These are phyloP conservation scores for Gleditsia sinensis DNA, from an alignment of 306 rosid species.

Conservation along the genomic window DNA sequence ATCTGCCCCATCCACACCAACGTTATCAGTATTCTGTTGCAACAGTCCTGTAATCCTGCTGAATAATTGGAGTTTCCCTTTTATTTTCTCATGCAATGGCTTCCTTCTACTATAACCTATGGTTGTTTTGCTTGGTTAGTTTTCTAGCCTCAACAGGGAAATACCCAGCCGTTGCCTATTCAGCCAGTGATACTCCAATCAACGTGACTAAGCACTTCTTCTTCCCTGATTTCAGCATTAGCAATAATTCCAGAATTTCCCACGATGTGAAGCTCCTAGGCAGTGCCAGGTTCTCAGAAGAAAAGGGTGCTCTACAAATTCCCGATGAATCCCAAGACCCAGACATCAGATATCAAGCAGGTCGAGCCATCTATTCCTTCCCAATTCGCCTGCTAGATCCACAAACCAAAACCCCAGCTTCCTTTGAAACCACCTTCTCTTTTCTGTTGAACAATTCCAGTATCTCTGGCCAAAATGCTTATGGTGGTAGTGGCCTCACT, in stretches of 20 bases:
- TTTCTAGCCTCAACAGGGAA: conserved; percentile 16
- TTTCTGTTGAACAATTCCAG: conserved; percentile 57
- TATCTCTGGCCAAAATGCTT: conserved; percentile 1
- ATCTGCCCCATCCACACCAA: background rate
- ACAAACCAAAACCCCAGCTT: conserved; percentile 58
- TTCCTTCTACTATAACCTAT: conserved; percentile 30
- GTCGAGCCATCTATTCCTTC: conserved; percentile 69
- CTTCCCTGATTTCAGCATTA: conserved; percentile 58
- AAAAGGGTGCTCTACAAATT: conserved; percentile 58
- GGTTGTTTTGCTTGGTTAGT: conserved; percentile 21
- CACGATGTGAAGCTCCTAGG: conserved; percentile 72
- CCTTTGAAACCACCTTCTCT: conserved; percentile 65
- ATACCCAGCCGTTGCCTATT: conserved; percentile 25
- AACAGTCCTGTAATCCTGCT: background rate
- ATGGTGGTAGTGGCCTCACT: conserved; percentile 75
- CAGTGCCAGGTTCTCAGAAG: conserved; percentile 59
- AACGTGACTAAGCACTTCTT: conserved; percentile 59
- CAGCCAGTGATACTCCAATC: conserved; percentile 47
- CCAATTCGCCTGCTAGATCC: conserved; percentile 70
- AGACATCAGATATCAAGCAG: conserved; percentile 65
- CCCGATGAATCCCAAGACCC: conserved; percentile 55
- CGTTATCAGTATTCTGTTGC: background rate
- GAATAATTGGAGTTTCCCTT: conserved; percentile 7
- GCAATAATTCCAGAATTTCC: conserved; percentile 46
- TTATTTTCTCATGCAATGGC: conserved; percentile 37